phyloP scores from a whole-genome alignment of 2,329 filamentous ascomycete genomes.

The Verticillium dahliae region DNA sequence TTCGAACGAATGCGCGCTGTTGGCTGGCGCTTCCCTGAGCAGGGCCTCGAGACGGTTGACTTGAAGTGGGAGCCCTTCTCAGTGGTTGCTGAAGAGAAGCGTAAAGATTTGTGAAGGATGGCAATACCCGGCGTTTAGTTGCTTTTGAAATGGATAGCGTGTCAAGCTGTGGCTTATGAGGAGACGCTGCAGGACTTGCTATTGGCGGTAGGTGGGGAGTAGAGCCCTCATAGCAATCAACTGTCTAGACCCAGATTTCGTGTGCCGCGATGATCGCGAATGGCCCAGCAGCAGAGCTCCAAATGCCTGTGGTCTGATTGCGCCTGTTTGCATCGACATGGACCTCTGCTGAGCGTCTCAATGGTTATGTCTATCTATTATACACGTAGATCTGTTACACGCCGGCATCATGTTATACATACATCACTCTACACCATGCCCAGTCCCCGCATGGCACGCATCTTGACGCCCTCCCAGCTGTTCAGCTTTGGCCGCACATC shows the following conservation, averaged over 20 bases:
- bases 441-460: slow-evolving; percentile 47
- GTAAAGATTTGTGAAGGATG: not conserved
- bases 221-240: not conserved
- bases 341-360: not conserved
- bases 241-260: too few relatives aligned
- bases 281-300: not conserved
- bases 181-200: not conserved
- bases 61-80: not conserved
- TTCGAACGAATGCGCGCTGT: not conserved
- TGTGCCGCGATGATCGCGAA: too few relatives aligned
- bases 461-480: slow-evolving; percentile 61
- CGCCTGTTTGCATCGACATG: not conserved
- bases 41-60: not conserved
- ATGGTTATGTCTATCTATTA: not conserved
- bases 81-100: not conserved
- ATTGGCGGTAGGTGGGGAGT: not conserved
- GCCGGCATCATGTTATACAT: not conserved
- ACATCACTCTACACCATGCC: slow-evolving; percentile 35
- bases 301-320: not conserved
- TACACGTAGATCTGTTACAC: not conserved
- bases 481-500: slow-evolving; percentile 65
- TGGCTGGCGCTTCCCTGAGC: not conserved
- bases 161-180: too few relatives aligned
- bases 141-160: too few relatives aligned
- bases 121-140: not conserved